Base-by-base conservation (phyloP, 352 stramenopile genomes). In the Blastocystis sp. region DNA sequence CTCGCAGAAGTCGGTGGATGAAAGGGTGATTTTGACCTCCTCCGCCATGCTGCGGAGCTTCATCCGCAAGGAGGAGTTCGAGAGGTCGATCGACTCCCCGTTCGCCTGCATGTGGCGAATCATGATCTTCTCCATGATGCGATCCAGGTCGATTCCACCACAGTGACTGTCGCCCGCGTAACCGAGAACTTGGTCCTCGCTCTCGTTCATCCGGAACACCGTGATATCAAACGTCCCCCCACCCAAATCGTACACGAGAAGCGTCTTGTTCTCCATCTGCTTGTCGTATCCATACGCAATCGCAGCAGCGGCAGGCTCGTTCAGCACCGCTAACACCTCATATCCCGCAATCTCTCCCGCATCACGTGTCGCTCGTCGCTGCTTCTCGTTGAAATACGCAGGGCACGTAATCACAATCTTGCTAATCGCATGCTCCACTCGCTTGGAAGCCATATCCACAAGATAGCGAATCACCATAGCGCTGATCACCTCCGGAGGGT, bases 121-220 rank as follows among this genome's bases (percentile, higher is more conserved):
- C 90, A 97, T 97, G 91, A 96, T 97, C 90, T 97, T 97, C 86
- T 98, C 97, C 81, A 99, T 92, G 87, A 93, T 92, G 89, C 98
- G 93, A 86, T 93, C 90, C 67, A 93, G 91, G 87, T 93, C 92
- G 86, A 95, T 90, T 84, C 92, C 92, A 79, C 92, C 92, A 48
- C 95, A 88, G 87, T 96, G 92, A 9, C 92, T 96, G 87, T 96
- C 92, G 42, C 92, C 92, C 36, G 87, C 90, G 6, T 95, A 90
- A 21, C 91, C 90, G n/a, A 56, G 42, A 18, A 85, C 63, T 4
- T 24, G 9, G 16, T 79, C 61, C 24, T 34, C 21, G 32, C 32
- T 27, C 32, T 59, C 51, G 32, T 11, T 59, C 7, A 59, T 59
- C 18, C 46, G 40, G 87, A 99, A 99, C 29, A 85, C 32, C 24